Conservation (phyloP, 2,329 filamentous ascomycete species). For the Fusarium euwallaceae region DNA sequence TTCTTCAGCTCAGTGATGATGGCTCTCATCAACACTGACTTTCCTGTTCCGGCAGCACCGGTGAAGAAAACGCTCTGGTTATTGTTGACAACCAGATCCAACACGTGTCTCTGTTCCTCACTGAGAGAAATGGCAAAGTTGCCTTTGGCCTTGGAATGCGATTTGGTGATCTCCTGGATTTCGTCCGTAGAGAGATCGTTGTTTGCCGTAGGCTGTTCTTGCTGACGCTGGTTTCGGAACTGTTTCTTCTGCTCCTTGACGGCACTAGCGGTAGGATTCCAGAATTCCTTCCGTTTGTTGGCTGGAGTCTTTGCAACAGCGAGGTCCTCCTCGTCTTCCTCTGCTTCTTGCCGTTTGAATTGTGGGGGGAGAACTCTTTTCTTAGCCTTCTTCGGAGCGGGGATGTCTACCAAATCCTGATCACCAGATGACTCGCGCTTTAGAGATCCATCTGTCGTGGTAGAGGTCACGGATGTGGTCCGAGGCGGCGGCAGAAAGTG, state of each 20-base stretch:
- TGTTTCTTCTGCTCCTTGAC: conserved; percentile 79
- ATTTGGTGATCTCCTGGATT: conserved; percentile 56
- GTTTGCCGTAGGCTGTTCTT: conserved; percentile 58
- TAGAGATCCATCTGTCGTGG: conserved; percentile 42
- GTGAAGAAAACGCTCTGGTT: conserved; percentile 97
- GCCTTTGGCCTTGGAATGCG: conserved; percentile 38
- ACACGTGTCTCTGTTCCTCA: conserved; percentile 86
- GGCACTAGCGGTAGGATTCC: conserved; percentile 44
- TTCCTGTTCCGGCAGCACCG: conserved; percentile 94
- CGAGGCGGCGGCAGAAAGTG: conserved; percentile 58
- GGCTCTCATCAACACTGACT: conserved; percentile 93
- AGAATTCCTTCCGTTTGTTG: conserved; percentile 43
- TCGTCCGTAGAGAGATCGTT: conserved; percentile 49
- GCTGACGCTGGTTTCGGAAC: conserved; percentile 69
- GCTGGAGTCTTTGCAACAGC: conserved; percentile 42
- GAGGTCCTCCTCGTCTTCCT: conserved; percentile 52
- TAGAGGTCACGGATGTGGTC: conserved; percentile 31
- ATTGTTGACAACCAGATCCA: conserved; percentile 84
- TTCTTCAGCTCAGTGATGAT: conserved; percentile 86
- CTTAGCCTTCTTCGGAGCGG: conserved; percentile 61
- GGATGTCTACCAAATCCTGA: conserved; percentile 41
- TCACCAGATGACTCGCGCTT: conserved; percentile 60
- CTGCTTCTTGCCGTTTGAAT: conserved; percentile 53
- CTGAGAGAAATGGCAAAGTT: conserved; percentile 77
- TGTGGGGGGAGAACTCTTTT: conserved; percentile 72